Conservation (phyloP, 176 grass and related monocot genomes). For the Zizania latifolia region DNA sequence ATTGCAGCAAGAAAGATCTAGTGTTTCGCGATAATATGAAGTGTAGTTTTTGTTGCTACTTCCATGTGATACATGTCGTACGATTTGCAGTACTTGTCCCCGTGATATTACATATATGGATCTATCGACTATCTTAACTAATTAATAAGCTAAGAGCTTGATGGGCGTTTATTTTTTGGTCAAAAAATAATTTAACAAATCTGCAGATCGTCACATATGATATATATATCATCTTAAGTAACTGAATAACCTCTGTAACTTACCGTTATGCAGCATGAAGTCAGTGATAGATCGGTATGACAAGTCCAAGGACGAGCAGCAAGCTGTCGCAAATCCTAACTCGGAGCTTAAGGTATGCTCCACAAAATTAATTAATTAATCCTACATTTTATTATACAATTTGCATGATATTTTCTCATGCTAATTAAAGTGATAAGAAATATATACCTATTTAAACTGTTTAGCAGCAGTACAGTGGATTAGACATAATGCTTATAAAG, state of each 20-base stretch:
- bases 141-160: background rate
- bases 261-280: slow-evolving; percentile 48
- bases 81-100: background rate
- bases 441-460: too few species aligned
- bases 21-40: slow-evolving; percentile 26
- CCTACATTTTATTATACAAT: background rate
- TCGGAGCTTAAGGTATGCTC: slow-evolving; percentile 55
- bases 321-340: slow-evolving; percentile 25
- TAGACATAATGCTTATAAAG: background rate
- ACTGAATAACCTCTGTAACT: background rate
- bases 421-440: background rate
- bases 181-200: background rate
- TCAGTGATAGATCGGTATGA: slow-evolving; percentile 56
- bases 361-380: background rate
- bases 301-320: slow-evolving; percentile 53
- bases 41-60: background rate
- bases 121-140: slow-evolving; percentile 7
- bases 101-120: background rate
- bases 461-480: background rate
- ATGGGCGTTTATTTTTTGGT: background rate
- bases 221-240: background rate
- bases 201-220: background rate
- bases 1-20: slow-evolving; percentile 10
- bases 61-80: background rate
- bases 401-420: background rate